Conservation (phyloP, 768 basidiomycete species). For the Multifurca ochricompacta region DNA sequence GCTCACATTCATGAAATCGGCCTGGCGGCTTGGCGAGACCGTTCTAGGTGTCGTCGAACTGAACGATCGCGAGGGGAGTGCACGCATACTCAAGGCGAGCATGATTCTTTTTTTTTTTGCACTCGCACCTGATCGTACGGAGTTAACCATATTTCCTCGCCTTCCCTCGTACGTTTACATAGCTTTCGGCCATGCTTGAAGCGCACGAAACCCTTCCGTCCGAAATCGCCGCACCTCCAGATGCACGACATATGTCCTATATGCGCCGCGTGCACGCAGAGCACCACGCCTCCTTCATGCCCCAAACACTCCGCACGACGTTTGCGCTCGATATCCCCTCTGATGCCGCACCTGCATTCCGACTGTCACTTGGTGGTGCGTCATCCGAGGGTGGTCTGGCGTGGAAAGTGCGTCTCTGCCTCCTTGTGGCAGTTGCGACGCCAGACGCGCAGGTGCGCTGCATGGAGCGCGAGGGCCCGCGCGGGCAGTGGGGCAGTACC, state of each 20-base stretch:
- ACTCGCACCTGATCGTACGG: neutral
- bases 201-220: conserved; percentile 78
- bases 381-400: conserved; percentile 60
- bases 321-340: conserved; percentile 91
- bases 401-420: conserved; percentile 82
- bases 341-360: conserved; percentile 84
- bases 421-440: conserved; percentile 70
- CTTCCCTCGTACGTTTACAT: neutral
- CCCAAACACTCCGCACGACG: conserved; percentile 65
- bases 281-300: conserved; percentile 68
- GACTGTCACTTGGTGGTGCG: conserved; percentile 44
- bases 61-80: conserved; percentile 60
- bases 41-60: conserved; percentile 83
- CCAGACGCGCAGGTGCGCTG: conserved; percentile 43
- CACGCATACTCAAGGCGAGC: conserved; percentile 75
- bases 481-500: conserved; percentile 65
- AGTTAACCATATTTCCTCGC: neutral
- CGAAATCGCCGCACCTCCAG: conserved; percentile 41
- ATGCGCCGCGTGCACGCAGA: conserved; percentile 78
- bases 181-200: conserved; percentile 87
- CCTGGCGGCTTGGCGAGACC: conserved; percentile 89
- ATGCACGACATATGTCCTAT: conserved; percentile 34
- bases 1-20: conserved; percentile 85
- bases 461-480: conserved; percentile 46
- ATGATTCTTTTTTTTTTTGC: neutral